phyloP scores from a whole-genome alignment of 2,329 filamentous ascomycete species.

The Rugonectria rugulosa region DNA sequence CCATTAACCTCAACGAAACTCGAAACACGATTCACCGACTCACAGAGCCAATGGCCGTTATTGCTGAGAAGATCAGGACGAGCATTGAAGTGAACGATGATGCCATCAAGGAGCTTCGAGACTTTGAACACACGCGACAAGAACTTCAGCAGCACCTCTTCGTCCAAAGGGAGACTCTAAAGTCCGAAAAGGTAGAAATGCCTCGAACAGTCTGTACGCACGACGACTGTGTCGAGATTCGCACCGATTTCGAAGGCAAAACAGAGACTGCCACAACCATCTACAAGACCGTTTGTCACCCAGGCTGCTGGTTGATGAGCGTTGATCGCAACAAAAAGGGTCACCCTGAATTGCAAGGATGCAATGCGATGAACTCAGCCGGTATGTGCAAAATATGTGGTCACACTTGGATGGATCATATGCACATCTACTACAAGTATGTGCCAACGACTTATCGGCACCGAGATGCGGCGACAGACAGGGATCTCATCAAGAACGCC shows the following conservation, averaged over 20 bases:
- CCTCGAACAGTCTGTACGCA: conserved; percentile 27
- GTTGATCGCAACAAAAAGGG: conserved; percentile 6
- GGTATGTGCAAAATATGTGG: not conserved
- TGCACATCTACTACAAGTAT: conserved; percentile 20
- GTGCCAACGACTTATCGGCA: not conserved
- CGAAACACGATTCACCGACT: conserved; percentile 17
- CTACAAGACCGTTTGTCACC: not conserved
- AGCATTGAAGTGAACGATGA: conserved; percentile 13
- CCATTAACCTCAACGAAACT: conserved; percentile 24
- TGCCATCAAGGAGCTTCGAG: conserved; percentile 3
- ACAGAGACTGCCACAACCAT: not conserved
- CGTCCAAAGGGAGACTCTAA: conserved; percentile 8
- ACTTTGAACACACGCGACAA: not conserved
- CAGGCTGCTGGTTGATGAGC: not conserved
- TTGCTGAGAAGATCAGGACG: conserved; percentile 16
- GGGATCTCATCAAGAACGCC: conserved; percentile 1
- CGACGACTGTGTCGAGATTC: conserved; percentile 3
- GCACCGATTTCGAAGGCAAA: not conserved
- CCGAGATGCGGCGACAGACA: conserved; percentile 3
- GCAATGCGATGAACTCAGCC: not conserved
- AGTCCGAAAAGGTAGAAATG: not conserved
- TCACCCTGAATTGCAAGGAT: not conserved
- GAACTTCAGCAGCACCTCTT: conserved; percentile 5
- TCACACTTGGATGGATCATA: conserved; percentile 19
- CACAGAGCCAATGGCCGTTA: conserved; percentile 26